These are phyloP conservation scores for Pascua guehoae DNA, from an alignment of 1,284 basidiomycete species.

Conservation along the genomic window DNA sequence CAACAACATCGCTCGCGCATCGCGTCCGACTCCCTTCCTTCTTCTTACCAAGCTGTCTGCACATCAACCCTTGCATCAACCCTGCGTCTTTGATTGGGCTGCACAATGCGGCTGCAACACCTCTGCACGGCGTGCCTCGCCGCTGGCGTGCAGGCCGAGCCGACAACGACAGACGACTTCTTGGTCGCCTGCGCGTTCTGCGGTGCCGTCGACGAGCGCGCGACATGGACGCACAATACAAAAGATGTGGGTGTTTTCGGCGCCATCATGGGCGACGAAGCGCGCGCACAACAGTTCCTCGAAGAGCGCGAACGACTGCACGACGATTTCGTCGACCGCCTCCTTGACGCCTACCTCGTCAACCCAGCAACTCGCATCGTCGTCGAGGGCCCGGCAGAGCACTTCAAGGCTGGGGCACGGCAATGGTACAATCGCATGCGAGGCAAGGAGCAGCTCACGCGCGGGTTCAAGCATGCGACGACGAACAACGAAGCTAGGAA, in stretches of 20 bases:
- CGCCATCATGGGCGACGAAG: slow-evolving; percentile 17
- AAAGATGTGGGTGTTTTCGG: slow-evolving; percentile 16
- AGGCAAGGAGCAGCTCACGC: not conserved
- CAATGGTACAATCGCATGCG: slow-evolving; percentile 17
- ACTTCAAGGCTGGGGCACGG: slow-evolving; percentile 16
- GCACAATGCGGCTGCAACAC: not conserved
- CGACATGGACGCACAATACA: slow-evolving; percentile 13
- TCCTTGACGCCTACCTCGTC: slow-evolving; percentile 15
- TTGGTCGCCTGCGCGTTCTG: slow-evolving; percentile 25
- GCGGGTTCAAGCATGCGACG: not conserved
- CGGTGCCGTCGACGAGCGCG: slow-evolving; percentile 23
- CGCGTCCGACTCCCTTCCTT: too few species aligned
- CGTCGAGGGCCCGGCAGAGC: not conserved
- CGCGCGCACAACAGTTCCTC: slow-evolving; percentile 1
- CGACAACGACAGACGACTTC: not conserved
- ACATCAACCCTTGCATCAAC: not conserved
- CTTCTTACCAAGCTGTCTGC: too few species aligned
- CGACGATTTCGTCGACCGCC: slow-evolving; percentile 10
- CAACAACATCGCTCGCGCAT: too few species aligned
- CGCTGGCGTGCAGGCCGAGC: slow-evolving; percentile 3
- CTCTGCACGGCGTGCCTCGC: slow-evolving; percentile 8
- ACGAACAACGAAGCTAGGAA: slow-evolving; percentile 8
- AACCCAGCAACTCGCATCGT: slow-evolving; percentile 7
- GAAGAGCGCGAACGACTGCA: slow-evolving; percentile 10
- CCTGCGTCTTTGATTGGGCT: not conserved